Evolutionary conservation across 345 rosid species (phyloP).

Genomic region (Corymbia maculata): DNA sequence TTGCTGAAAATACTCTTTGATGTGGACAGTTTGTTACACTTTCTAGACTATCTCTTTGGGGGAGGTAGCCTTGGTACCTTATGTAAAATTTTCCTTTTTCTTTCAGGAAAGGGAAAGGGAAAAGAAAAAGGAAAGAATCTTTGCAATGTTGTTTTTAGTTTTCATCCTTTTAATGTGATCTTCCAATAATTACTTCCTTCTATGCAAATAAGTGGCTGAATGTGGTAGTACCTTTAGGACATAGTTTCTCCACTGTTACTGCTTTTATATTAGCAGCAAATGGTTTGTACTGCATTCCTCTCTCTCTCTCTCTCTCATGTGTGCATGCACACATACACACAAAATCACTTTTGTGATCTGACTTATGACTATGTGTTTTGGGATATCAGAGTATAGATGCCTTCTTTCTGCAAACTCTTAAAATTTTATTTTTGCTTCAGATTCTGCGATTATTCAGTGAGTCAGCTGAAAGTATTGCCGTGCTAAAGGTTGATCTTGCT

Average conservation of each 20-base stretch:
- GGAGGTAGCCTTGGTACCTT: background rate
- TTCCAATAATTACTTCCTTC: background rate
- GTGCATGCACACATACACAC: no score
- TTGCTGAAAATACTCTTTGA: background rate
- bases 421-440: constrained; percentile 27
- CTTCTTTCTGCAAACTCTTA: background rate
- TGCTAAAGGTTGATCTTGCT: constrained; percentile 76
- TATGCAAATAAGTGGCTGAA: background rate
- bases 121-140: background rate
- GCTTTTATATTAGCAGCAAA: background rate
- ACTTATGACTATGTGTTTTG: background rate
- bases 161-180: background rate
- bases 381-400: background rate
- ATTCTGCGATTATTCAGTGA: constrained; percentile 93
- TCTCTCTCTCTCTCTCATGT: background rate
- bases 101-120: background rate
- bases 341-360: background rate
- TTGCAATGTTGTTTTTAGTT: background rate
- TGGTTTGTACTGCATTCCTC: background rate
- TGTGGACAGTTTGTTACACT: background rate
- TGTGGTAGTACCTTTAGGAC: background rate
- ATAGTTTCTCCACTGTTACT: background rate
- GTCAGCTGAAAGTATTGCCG: constrained; percentile 68
- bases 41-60: background rate
- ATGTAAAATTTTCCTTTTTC: background rate